These are phyloP conservation scores for Mycena indigotica DNA, from an alignment of 768 basidiomycete genomes.

Conservation along the genomic window DNA sequence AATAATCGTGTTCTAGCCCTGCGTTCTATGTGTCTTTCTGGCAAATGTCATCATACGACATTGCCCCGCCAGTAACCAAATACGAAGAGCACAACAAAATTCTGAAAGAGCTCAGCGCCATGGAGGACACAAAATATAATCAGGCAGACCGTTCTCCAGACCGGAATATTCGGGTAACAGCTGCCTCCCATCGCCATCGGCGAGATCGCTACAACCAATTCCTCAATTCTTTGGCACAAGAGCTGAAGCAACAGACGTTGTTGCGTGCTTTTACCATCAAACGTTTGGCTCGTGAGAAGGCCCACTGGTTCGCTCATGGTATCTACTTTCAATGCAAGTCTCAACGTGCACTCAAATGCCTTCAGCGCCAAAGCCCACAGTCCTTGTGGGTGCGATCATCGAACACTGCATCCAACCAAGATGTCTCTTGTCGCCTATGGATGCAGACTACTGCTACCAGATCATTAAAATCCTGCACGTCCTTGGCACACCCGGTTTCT, in stretches of 20 bases:
- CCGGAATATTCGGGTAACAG: constrained; percentile 57
- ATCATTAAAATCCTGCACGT: constrained; percentile 87
- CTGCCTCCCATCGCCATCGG: constrained; percentile 57
- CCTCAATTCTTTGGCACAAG: constrained; percentile 60
- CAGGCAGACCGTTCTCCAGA: constrained; percentile 75
- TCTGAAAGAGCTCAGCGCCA: constrained; percentile 61
- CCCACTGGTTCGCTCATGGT: constrained; percentile 81
- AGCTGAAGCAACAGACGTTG: constrained; percentile 75
- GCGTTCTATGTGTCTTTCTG: constrained; percentile 96
- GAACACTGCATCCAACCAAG: constrained; percentile 94
- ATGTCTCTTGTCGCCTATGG: constrained; percentile 91
- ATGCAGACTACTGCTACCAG: constrained; percentile 91
- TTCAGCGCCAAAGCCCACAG: constrained; percentile 47
- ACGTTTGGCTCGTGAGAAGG: constrained; percentile 75
- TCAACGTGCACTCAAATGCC: constrained; percentile 12
- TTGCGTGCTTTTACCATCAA: constrained; percentile 76
- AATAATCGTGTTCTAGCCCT: constrained; percentile 57
- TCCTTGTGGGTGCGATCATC: constrained; percentile 65
- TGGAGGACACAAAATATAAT: constrained; percentile 65
- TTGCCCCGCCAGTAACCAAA: constrained; percentile 70
- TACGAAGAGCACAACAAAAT: constrained; percentile 79
- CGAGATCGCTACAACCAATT: constrained; percentile 70
- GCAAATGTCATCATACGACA: constrained; percentile 92
- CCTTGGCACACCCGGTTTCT: constrained; percentile 87
- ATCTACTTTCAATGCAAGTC: constrained; percentile 7